phyloP scores from a whole-genome alignment of 495 filamentous ascomycete genomes.

The Bryoglossum gracile region DNA sequence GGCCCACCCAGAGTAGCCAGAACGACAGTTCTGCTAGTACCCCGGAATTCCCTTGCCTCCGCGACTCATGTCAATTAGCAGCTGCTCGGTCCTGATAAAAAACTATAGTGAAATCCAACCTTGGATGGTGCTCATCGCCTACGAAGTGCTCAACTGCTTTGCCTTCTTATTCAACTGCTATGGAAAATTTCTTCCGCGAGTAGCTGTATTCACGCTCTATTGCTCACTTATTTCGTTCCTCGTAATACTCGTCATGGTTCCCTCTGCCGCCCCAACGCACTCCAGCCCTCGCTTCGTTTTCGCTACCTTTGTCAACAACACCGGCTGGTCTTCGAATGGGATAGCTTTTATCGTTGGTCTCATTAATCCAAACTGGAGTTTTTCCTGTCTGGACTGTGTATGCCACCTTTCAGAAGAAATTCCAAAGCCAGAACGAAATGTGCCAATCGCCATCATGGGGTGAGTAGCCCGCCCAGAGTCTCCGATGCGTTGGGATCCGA shows the following conservation, averaged over 20 bases:
- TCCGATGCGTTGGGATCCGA: no score
- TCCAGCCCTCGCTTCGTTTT: conserved; percentile 53
- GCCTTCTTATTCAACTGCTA: conserved; percentile 36
- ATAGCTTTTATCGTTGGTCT: conserved; percentile 62
- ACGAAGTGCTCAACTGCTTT: conserved; percentile 30
- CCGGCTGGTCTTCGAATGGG: conserved; percentile 49
- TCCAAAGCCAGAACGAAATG: conserved; percentile 36
- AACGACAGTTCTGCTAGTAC: no score
- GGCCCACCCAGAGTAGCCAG: no score
- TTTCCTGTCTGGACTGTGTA: conserved; percentile 53
- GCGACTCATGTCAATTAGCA: no score
- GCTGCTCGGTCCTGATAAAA: no score
- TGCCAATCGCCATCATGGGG: conserved; percentile 50
- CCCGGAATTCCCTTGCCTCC: no score
- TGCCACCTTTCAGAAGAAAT: conserved; percentile 61
- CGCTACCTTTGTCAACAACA: conserved; percentile 53
- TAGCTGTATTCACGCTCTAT: conserved; percentile 35
- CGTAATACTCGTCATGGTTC: conserved; percentile 49
- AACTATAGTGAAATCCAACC: conserved; percentile 34
- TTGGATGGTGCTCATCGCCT: conserved; percentile 49
- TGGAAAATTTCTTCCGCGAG: conserved; percentile 26
- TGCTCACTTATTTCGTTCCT: conserved; percentile 46
- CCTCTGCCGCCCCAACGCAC: conserved; percentile 46
- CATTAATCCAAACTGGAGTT: conserved; percentile 55
- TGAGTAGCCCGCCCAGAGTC: no score